Base-by-base conservation (phyloP, 306 rosid species). In the Dryas alaskensis region DNA sequence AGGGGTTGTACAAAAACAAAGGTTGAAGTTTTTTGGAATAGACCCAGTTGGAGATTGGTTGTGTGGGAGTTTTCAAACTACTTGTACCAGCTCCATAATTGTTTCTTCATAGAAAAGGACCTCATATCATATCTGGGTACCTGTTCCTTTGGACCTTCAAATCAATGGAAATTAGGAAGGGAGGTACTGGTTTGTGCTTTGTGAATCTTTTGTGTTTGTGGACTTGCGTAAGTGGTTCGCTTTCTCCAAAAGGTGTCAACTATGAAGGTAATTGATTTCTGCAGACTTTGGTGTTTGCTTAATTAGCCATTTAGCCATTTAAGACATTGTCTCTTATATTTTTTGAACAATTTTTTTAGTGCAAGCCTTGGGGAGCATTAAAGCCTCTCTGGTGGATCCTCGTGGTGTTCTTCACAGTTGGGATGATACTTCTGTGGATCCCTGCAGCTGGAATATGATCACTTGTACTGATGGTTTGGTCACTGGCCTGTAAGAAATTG, bases 401-500 rank as follows among this genome's bases (percentile, higher is more conserved):
- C 86, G 73, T 60, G 76, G 78, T 39, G 84, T 81, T 53, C 87
- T 95, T 55, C 47, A 48, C 70, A 90, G 74, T 65, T 95, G 99
- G 99, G 98, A 95, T 79, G 80, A 13, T 14, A 70, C 81, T 73
- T 92, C 96, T 62, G 99, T 95, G 55, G 99, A 95, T 86, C 99
- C 99, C 48, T 95, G 99, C 81, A 83, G 79, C 82, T 95, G 99
- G 99, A 76, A 73, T 62, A 81, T 87, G 93, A 86, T 95, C 73
- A 85, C 99, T 70, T 95, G 99, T 58, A 0, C 81, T 76, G 97
- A 90, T 49, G 85, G 73, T 80, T 81, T 79, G 8, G 99, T 92
- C n/a, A 78, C 52, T 77, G 69, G 69, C 69, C 67, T 95, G 99
- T 95, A 81, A 52, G 11, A 54, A 70, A 5, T 47, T 65, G 68